Base-by-base conservation (phyloP, 2,329 filamentous ascomycete genomes). In the Cercospora zeina region DNA sequence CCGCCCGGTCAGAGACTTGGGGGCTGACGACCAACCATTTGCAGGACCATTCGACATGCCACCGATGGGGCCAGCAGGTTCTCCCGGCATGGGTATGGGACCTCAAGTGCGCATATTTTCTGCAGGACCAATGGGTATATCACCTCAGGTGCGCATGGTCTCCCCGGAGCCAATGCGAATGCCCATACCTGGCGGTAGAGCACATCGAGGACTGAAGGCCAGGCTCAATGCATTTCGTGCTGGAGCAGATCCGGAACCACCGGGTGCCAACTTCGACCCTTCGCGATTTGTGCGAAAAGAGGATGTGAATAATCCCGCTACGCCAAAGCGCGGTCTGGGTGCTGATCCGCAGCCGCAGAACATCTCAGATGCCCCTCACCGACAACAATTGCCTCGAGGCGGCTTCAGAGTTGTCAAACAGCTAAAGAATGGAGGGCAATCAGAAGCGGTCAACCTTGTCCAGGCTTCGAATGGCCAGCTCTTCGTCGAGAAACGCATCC, bases 401-500 rank as follows among this genome's bases (percentile, higher is more conserved):
- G 49, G 27, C 30, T 53, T 31, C 49, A 31, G 13, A 11, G 16
- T 31, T 8, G 10, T 53, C 14, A 53, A 16, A 19, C 4, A 34
- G 14, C 37, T 56, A 13, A 45, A 37, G 24, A 16, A 19, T 16
- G 54, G 54, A 9, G 37, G 37, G 8, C 54, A 56, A 19, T 63
- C 62, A 5, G 59, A 42, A 5, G 45, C 59, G 1, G 58, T 66
- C 24, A 60, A 50, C 14, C 13, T 66, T 9, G 37, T 66, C n/a
- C 34, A 30, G 54, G 60, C 30, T 11, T 13, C 14, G 3, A 7
- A 53, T n/a, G 62, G 62, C 4, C 62, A 62, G 47, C 36, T 62
- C 1, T 66, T 60, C 49, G 37, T 66, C 33, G 62, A 66, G 54
- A 66, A 66, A 59, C 56, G 62, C 1, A 62, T 66, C 24, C 21